Percentiles rank a stretch among this genome's conserved stretches.
phyloP scores from a whole-genome alignment of 306 rosid species.

The Hippophae gyantsensis region DNA sequence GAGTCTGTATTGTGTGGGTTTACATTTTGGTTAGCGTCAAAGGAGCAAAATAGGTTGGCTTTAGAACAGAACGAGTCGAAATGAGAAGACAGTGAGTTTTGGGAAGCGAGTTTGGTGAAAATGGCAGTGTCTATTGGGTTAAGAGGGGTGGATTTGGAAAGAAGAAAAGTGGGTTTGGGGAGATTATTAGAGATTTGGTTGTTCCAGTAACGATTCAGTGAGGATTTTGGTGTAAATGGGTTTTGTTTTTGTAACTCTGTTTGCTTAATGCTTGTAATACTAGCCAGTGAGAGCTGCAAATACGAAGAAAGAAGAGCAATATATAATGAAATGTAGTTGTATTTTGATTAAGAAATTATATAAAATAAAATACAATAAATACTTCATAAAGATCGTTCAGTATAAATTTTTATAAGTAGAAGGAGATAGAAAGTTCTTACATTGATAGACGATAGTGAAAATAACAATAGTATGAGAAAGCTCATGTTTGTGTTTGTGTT shows the following conservation, averaged over 20 bases:
- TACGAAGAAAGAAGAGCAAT: too few species aligned
- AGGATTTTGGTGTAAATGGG: constrained; percentile 73
- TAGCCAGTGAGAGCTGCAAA: too few species aligned
- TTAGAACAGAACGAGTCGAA: constrained; percentile 44
- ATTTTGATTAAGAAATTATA: too few species aligned
- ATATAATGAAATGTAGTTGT: too few species aligned
- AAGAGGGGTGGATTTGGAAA: constrained; percentile 68
- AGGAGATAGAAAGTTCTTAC: too few species aligned
- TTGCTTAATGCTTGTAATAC: too few species aligned
- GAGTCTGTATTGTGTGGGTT: constrained; percentile 14
- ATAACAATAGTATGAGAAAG: too few species aligned
- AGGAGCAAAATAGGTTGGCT: constrained; percentile 53
- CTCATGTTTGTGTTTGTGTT: too few species aligned
- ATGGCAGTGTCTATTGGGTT: constrained; percentile 34
- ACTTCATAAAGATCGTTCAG: too few species aligned
- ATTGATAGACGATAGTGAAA: too few species aligned
- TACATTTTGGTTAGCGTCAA: constrained; percentile 22
- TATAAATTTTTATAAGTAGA: too few species aligned
- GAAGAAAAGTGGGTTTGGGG: constrained; percentile 45
- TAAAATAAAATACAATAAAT: too few species aligned
- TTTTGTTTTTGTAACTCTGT: constrained; percentile 6
- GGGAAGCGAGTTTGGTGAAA: constrained; percentile 28
- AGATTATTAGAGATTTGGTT: constrained; percentile 34
- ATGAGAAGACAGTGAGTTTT: constrained; percentile 24
- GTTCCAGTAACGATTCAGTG: constrained; percentile 68